phyloP scores from a whole-genome alignment of 1,139 yeast genomes.

The Blastobotrys proliferans region DNA sequence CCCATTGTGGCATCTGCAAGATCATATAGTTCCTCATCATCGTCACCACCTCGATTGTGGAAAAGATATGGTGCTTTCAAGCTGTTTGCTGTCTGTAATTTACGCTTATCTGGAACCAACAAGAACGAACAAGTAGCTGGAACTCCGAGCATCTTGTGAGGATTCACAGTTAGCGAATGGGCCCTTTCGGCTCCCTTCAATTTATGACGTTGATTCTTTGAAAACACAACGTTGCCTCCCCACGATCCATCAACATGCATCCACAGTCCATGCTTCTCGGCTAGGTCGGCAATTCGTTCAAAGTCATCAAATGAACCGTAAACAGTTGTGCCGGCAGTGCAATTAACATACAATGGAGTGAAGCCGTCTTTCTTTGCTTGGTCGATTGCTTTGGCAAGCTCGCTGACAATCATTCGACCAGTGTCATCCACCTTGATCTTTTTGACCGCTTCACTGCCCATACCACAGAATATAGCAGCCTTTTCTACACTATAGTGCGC shows the following conservation, averaged over 20 bases:
- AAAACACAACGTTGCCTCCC: slow-evolving; percentile 84
- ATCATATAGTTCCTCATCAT: slow-evolving; percentile 59
- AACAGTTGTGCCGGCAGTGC: slow-evolving; percentile 89
- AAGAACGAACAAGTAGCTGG: slow-evolving; percentile 84
- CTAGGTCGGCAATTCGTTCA: slow-evolving; percentile 49
- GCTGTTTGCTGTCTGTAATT: slow-evolving; percentile 70
- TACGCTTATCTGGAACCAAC: slow-evolving; percentile 61
- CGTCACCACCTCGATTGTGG: slow-evolving; percentile 48
- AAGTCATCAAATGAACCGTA: slow-evolving; percentile 80
- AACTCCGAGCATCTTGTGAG: slow-evolving; percentile 88
- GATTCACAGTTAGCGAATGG: slow-evolving; percentile 77
- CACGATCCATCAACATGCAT: slow-evolving; percentile 87
- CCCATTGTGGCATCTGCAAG: slow-evolving; percentile 93
- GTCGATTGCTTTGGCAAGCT: slow-evolving; percentile 46
- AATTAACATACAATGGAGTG: slow-evolving; percentile 72
- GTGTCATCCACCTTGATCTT: slow-evolving; percentile 54
- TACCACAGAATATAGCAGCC: slow-evolving; percentile 72
- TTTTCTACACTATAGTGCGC: slow-evolving; percentile 81
- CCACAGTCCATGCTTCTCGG: slow-evolving; percentile 58
- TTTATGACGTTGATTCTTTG: slow-evolving; percentile 44
- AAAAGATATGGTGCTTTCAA: slow-evolving; percentile 77
- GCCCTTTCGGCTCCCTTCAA: slow-evolving; percentile 62
- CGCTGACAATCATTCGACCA: slow-evolving; percentile 54
- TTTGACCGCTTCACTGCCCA: slow-evolving; percentile 62
- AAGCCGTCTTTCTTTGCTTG: slow-evolving; percentile 48